Evolutionary conservation across 2,329 filamentous ascomycete genomes (phyloP).

Genomic region (Rhinocladiella mackenziei): DNA sequence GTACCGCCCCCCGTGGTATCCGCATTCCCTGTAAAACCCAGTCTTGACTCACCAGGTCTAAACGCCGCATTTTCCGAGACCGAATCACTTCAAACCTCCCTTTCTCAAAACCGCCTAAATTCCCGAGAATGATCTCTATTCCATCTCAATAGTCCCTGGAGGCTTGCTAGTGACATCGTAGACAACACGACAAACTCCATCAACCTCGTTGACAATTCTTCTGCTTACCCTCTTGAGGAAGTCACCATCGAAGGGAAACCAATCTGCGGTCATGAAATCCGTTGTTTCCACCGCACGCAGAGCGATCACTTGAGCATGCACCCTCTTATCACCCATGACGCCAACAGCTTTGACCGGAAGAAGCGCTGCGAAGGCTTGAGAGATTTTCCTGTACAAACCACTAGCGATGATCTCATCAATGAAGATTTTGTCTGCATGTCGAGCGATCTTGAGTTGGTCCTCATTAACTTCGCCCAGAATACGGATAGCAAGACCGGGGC

Average conservation of each 20-base stretch:
- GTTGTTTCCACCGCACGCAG: constrained; percentile 59
- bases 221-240: constrained; percentile 63
- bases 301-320: constrained; percentile 60
- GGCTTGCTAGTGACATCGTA: constrained; percentile 59
- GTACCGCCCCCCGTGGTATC: constrained; percentile 1
- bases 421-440: constrained; percentile 45
- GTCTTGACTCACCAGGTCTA: not conserved
- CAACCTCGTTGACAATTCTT: constrained; percentile 71
- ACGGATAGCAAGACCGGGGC: constrained; percentile 70
- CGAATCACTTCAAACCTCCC: no score
- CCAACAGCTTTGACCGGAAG: constrained; percentile 63
- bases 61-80: not conserved
- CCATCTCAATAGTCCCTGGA: constrained; percentile 70
- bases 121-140: constrained; percentile 42
- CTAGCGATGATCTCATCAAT: constrained; percentile 44
- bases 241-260: constrained; percentile 60
- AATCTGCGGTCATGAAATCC: constrained; percentile 73
- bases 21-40: not conserved
- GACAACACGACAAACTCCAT: constrained; percentile 66
- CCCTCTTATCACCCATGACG: constrained; percentile 66
- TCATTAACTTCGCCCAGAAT: constrained; percentile 80
- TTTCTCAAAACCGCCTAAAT: not conserved
- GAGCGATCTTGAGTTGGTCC: constrained; percentile 71
- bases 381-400: constrained; percentile 54
- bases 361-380: constrained; percentile 67